phyloP scores from a whole-genome alignment of 2,329 filamentous ascomycete genomes.

The Xylariomycetidae sp. region DNA sequence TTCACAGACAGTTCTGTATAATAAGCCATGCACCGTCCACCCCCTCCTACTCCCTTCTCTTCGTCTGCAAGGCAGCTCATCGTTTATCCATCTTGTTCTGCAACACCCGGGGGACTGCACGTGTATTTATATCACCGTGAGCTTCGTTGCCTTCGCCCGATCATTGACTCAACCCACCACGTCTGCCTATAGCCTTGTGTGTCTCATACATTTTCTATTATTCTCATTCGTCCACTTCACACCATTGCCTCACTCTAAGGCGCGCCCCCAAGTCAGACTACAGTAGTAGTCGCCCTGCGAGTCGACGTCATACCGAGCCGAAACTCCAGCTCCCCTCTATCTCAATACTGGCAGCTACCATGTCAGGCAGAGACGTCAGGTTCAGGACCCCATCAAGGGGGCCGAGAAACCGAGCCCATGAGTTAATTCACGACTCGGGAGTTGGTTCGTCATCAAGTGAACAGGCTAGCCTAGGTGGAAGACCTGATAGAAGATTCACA shows the following conservation, averaged over 20 bases:
- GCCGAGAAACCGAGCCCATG: conserved; percentile 12
- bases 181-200: neutral
- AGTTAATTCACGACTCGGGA: conserved; percentile 20
- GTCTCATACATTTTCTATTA: neutral
- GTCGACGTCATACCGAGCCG: no score
- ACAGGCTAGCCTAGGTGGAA: conserved; percentile 21
- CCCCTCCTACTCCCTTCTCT: conserved; percentile 7
- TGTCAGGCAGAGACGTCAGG: conserved; percentile 1
- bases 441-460: conserved; percentile 27
- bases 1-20: conserved; percentile 13
- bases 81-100: conserved; percentile 6
- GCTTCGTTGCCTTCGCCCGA: neutral
- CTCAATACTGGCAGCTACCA: neutral
- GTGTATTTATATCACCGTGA: neutral
- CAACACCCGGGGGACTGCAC: neutral
- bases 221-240: neutral
- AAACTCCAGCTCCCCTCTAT: neutral
- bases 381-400: conserved; percentile 10
- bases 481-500: conserved; percentile 24
- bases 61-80: no score
- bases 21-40: conserved; percentile 12
- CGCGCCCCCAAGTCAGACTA: no score
- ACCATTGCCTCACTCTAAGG: no score
- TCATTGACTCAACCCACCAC: neutral
- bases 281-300: no score